Evolutionary conservation across 2,329 filamentous ascomycete genomes (phyloP), one percentile per base, ranked within the genome.

Genomic region (Apiospora rasikravindrae): DNA sequence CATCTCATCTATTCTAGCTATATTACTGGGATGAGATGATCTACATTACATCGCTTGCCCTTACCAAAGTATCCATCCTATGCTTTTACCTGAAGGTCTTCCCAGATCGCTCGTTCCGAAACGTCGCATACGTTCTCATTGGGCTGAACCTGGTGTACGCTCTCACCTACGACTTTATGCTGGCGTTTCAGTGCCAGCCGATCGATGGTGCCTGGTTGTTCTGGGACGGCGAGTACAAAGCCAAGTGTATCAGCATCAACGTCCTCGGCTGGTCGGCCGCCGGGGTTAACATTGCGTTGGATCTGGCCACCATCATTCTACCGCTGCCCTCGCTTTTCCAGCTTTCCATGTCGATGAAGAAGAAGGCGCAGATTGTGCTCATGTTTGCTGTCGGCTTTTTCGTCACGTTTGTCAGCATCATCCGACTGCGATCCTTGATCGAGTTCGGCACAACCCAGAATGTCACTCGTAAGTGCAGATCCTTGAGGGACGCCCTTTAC

Each of bases 1-100:
- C 3, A 5, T 40, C 19, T 40, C 33, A n/a, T 40, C 57, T 64
- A 33, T 40, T 22, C 4, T 47, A 80, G 79, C 51, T 80, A 4
- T 80, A 80, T 71, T 79, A 73, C 68, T 78, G 73, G 71, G 78
- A 79, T 69, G 80, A 78, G 67, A 71, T 81, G 53, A 71, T 81
- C 29, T 82, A 80, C 61, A 76, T 79, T 40, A 74, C 76, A 4
- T 73, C 77, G 19, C 73, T 82, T 6, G 74, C 78, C 61, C 69
- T 82, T 22, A 80, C 79, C 19, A 82, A 82, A 71, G 76, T 82
- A 22, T 82, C 80, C n/a, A 81, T 83, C 49, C 77, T 83, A 13
- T 78, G 80, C 53, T 82, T 82, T 72, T 83, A 83, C 74, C 76
- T 81, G 47, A 78, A 78, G 47, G 76, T 83, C 57, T 82, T 82